phyloP scores from a whole-genome alignment of 129 eudicot genomes.

The Helichrysum umbraculigerum region DNA sequence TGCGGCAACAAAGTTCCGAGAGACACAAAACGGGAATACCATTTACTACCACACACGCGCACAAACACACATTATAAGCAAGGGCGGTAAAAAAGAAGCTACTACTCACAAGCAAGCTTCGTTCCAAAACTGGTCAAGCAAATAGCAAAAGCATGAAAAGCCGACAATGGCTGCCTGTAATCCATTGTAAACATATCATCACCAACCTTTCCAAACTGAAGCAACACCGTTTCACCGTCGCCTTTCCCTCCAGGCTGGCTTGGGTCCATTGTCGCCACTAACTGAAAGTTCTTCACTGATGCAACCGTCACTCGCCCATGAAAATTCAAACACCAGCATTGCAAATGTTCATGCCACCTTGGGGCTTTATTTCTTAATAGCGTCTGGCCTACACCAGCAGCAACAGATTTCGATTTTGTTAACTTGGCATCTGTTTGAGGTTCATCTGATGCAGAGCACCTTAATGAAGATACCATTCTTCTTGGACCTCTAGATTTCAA shows the following conservation, averaged over 20 bases:
- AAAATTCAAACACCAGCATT: conserved; percentile 97
- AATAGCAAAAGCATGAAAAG: conserved; percentile 96
- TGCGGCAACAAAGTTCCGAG: conserved; percentile 5
- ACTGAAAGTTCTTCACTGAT: conserved; percentile 92
- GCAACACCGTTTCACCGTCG: conserved; percentile 84
- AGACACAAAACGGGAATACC: background rate
- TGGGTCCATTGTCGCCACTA: conserved; percentile 76
- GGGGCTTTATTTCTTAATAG: conserved; percentile 85
- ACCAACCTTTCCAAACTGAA: conserved; percentile 92
- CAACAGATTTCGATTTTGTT: conserved; percentile 30
- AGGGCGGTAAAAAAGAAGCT: background rate
- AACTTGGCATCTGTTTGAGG: conserved; percentile 29
- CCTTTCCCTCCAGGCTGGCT: conserved; percentile 90
- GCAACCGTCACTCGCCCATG: conserved; percentile 97
- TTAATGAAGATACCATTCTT: conserved; percentile 78
- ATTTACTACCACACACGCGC: background rate
- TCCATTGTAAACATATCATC: conserved; percentile 94
- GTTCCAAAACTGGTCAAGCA: conserved; percentile 94
- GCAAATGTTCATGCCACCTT: conserved; percentile 97
- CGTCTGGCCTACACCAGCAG: conserved; percentile 28
- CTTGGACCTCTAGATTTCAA: conserved; percentile 95
- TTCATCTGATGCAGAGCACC: conserved; percentile 26
- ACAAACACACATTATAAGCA: background rate
- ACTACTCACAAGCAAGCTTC: conserved; percentile 88
- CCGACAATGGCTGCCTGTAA: conserved; percentile 83